A percentile compares a stretch with the other conserved stretches of the same genome.
phyloP scores from a whole-genome alignment of 768 basidiomycete species.

The Pleurotus tuoliensis region DNA sequence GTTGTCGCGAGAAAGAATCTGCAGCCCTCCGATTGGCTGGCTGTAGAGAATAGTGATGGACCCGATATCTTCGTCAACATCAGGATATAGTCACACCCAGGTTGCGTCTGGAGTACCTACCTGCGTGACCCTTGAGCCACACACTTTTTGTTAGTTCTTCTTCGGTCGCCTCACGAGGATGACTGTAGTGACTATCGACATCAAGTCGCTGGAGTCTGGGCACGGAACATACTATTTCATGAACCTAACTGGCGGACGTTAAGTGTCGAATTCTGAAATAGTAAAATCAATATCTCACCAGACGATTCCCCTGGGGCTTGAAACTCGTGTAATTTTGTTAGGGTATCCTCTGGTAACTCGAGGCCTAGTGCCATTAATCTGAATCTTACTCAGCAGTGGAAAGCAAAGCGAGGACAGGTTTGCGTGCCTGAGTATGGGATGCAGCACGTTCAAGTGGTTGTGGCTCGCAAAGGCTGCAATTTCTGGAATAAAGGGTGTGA shows the following conservation, averaged over 20 bases:
- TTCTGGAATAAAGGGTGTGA: constrained; percentile 51
- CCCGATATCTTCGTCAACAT: constrained; percentile 38
- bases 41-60: constrained; percentile 56
- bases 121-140: constrained; percentile 60
- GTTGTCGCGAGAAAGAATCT: constrained; percentile 49
- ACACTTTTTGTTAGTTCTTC: constrained; percentile 49
- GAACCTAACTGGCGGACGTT: constrained; percentile 40
- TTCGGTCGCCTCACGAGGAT: constrained; percentile 46
- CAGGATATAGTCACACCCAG: not conserved
- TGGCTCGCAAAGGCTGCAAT: constrained; percentile 46
- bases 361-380: constrained; percentile 50
- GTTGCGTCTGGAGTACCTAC: constrained; percentile 19
- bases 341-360: constrained; percentile 49
- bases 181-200: constrained; percentile 25
- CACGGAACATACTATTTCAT: constrained; percentile 56
- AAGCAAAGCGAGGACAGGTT: not conserved
- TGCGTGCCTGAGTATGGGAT: constrained; percentile 40
- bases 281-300: constrained; percentile 19
- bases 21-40: constrained; percentile 56
- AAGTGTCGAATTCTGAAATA: too few relatives aligned
- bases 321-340: constrained; percentile 44
- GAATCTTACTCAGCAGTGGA: not conserved
- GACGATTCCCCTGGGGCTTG: constrained; percentile 38
- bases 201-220: not conserved
- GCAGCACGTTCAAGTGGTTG: constrained; percentile 49